phyloP scores from a whole-genome alignment of 768 basidiomycete genomes.

The Galerina sulciceps region DNA sequence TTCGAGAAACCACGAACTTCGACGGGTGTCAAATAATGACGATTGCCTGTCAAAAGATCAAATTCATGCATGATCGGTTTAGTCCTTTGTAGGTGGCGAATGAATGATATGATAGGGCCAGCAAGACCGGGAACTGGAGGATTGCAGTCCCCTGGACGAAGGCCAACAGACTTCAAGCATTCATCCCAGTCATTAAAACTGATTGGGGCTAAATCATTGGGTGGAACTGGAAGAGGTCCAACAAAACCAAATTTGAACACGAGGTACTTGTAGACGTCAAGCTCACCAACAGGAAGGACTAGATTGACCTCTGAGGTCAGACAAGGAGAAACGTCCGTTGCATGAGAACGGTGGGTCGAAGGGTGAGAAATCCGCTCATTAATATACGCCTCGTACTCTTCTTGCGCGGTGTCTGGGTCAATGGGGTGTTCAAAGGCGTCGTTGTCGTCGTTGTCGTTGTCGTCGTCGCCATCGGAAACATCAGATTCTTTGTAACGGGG shows the following conservation, averaged over 20 bases:
- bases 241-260: not conserved
- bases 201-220: not conserved
- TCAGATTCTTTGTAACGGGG: too few species aligned
- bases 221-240: not conserved
- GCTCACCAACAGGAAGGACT: not conserved
- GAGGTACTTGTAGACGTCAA: not conserved
- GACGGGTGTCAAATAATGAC: not conserved
- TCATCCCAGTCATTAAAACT: not conserved
- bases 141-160: not conserved
- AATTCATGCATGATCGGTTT: not conserved
- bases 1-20: not conserved
- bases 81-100: not conserved
- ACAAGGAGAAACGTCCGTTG: not conserved
- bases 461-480: too few species aligned
- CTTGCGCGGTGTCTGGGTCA: not conserved
- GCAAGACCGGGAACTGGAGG: not conserved
- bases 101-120: not conserved
- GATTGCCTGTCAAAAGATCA: not conserved
- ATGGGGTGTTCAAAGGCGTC: not conserved
- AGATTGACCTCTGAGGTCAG: not conserved
- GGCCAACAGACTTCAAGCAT: not conserved
- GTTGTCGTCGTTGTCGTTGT: too few species aligned
- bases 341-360: not conserved
- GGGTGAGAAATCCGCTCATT: not conserved
- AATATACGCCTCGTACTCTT: not conserved